Conservation (phyloP, 257 asterid species). For the Scutellaria baicalensis region DNA sequence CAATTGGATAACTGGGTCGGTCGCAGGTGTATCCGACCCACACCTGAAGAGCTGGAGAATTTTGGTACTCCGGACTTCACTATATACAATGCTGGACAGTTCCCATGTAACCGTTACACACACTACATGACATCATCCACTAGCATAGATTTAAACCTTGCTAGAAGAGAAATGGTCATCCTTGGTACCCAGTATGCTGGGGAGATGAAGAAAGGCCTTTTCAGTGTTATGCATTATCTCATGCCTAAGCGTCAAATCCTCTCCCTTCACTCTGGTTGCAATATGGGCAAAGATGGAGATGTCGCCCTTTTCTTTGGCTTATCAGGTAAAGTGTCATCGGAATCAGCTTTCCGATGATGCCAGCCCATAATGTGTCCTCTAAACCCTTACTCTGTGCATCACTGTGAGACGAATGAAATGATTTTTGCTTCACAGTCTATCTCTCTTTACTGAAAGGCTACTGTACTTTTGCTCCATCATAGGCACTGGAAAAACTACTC, state of each 20-base stretch:
- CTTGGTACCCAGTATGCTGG: constrained; percentile 99
- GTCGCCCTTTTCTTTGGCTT: constrained; percentile 98
- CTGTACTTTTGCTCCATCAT: neutral
- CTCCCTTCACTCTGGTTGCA: constrained; percentile 98
- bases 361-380: constrained; percentile 26
- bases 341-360: constrained; percentile 13
- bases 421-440: neutral
- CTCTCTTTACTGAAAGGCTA: neutral
- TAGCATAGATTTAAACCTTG: constrained; percentile 90
- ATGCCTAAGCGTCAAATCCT: constrained; percentile 97
- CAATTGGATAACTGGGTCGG: constrained; percentile 57
- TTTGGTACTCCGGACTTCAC: constrained; percentile 99
- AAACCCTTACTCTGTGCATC: constrained; percentile 11
- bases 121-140: constrained; percentile 99
- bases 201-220: constrained; percentile 99
- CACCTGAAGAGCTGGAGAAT: constrained; percentile 93
- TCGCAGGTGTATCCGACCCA: constrained; percentile 99
- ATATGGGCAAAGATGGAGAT: constrained; percentile 94
- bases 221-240: constrained; percentile 96
- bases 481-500: constrained; percentile 99
- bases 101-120: constrained; percentile 98
- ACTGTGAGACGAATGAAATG: neutral
- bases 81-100: constrained; percentile 97
- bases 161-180: constrained; percentile 96
- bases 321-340: constrained; percentile 50